phyloP scores from a whole-genome alignment of 225 moss, liverwort and hornwort genomes.

The Marchantia paleacea region DNA sequence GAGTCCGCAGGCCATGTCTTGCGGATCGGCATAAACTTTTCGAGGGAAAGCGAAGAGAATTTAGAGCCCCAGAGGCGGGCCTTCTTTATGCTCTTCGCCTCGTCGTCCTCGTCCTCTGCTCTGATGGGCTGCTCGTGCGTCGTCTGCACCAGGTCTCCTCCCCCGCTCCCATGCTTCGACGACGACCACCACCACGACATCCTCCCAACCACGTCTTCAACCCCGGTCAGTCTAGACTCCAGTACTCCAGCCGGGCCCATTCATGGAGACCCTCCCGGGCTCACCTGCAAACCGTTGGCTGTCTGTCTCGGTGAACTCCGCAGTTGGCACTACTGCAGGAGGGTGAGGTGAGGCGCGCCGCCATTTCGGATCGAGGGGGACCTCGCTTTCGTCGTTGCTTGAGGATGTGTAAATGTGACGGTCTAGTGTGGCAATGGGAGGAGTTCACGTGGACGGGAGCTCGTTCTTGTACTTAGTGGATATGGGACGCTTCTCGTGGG shows the following conservation, averaged over 20 bases:
- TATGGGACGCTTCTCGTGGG: background rate
- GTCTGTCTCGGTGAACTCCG: background rate
- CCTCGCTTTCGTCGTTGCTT: background rate
- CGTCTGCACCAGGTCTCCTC: background rate
- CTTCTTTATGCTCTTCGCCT: background rate
- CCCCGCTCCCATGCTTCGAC: background rate
- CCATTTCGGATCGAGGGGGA: background rate
- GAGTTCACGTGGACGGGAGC: background rate
- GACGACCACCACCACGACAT: background rate
- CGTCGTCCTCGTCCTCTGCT: background rate
- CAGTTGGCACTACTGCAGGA: background rate
- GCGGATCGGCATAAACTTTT: conserved; percentile 3
- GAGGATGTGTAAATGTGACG: background rate
- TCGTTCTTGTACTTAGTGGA: background rate
- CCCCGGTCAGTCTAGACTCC: background rate
- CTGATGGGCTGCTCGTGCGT: background rate
- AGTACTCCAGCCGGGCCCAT: background rate
- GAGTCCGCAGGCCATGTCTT: background rate
- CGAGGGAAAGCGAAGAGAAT: background rate
- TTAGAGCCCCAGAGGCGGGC: background rate
- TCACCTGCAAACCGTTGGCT: background rate
- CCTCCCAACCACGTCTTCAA: background rate
- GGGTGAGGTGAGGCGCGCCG: background rate
- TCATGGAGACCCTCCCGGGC: background rate
- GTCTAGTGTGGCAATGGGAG: background rate